phyloP scores from a whole-genome alignment of 306 rosid genomes.

The Prinsepia uniflora region DNA sequence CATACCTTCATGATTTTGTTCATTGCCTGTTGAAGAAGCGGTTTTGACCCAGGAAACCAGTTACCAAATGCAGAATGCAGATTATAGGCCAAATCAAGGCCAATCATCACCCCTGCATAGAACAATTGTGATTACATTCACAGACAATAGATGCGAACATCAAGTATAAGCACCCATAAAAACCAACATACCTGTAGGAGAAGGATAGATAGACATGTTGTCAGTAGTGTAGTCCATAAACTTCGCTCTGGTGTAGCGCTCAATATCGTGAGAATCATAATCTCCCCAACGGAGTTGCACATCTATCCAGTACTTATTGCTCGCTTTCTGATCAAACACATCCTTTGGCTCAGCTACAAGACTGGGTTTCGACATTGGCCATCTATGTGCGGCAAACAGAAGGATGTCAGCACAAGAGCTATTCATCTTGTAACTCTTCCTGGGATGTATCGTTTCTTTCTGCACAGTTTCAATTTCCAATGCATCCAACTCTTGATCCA shows the following conservation, averaged over 20 bases:
- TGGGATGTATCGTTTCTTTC: constrained; percentile 97
- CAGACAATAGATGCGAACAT: background rate
- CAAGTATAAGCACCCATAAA: background rate
- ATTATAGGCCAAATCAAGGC: constrained; percentile 91
- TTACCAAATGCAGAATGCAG: constrained; percentile 98
- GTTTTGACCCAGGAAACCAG: constrained; percentile 99
- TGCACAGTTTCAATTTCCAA: constrained; percentile 98
- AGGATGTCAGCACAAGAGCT: constrained; percentile 97
- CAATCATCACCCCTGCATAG: constrained; percentile 94
- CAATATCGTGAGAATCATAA: constrained; percentile 97
- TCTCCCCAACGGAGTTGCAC: constrained; percentile 99
- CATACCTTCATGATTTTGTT: constrained; percentile 97
- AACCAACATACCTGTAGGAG: constrained; percentile 70
- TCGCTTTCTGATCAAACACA: constrained; percentile 96
- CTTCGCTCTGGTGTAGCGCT: constrained; percentile 96
- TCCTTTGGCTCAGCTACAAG: constrained; percentile 98
- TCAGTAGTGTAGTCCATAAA: constrained; percentile 99
- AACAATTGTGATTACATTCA: constrained; percentile 12
- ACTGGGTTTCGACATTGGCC: constrained; percentile 99
- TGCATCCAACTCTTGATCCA: constrained; percentile 99
- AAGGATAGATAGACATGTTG: constrained; percentile 98
- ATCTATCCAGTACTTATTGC: constrained; percentile 98
- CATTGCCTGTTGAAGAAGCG: constrained; percentile 95
- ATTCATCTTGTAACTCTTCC: constrained; percentile 99
- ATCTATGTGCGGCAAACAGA: constrained; percentile 97